Base-by-base conservation (phyloP, 2,329 filamentous ascomycete species). In the Penicillium olsonii region DNA sequence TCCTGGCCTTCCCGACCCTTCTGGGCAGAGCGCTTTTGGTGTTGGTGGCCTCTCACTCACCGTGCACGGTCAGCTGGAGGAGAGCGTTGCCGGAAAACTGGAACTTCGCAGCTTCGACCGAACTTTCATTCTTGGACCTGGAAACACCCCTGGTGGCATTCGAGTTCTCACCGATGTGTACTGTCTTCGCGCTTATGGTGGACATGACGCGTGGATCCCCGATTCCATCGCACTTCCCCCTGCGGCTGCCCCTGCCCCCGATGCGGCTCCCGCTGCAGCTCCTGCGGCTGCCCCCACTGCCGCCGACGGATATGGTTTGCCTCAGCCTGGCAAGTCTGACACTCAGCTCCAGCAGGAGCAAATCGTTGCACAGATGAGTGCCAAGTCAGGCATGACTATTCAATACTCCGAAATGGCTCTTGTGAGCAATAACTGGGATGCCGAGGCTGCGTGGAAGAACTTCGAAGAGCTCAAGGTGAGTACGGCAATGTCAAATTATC, bases 61-160 rank as follows among this genome's bases (percentile, higher is more conserved):
- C 7, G 79, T 92, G n/a, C 88, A 94, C 61, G 88, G 90, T 54
- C 88, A 92, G 62, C 95, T 90, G 52, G 85, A 92, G 41, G 91
- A 96, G 65, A 75, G 85, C 15, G 80, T 78, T 18, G 75, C 79
- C 40, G 78, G 81, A 37, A 80, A 80, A 37, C 78, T 83, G 31
- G 83, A 85, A 59, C 72, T 70, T 10, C 85, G 90, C 52, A 90
- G 87, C 67, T 95, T 95, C 69, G 90, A 91, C 45, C 84, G 91
- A 42, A 87, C 84, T 0, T 90, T 95, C 65, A 75, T 92, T 34
- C 78, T 95, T 15, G 89, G 89, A 0, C 90, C 90, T 1, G 89
- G 88, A 26, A 79, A 79, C 27, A 82, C 84, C 0, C 79, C 84
- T 5, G 76, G 78, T 38, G 82, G 83, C 15, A 80, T 95, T 47